Percentiles rank a stretch among this genome's conserved stretches.
Evolutionary conservation across 2,329 filamentous ascomycete genomes (phyloP).

Genomic region (Venturia aucupariae): DNA sequence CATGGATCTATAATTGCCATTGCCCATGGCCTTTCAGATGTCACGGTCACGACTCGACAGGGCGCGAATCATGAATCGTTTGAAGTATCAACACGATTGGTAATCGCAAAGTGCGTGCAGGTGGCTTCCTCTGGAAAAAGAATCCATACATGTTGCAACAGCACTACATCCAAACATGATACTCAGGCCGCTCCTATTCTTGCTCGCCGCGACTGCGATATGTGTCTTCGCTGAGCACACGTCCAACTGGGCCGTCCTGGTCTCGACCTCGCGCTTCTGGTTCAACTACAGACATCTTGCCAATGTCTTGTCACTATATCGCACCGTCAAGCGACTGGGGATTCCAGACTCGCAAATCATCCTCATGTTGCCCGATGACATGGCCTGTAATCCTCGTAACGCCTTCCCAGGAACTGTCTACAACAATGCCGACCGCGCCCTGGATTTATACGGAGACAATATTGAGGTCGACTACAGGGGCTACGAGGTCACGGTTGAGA

Average conservation of each 20-base stretch:
- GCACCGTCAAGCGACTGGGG: conserved; percentile 92
- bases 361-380: conserved; percentile 98
- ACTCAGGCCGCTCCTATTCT: conserved; percentile 5
- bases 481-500: conserved; percentile 98
- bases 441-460: conserved; percentile 96
- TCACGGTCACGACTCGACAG: background rate
- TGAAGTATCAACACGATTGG: background rate
- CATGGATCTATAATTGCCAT: background rate
- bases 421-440: conserved; percentile 90
- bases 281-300: conserved; percentile 99
- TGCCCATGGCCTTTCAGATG: background rate
- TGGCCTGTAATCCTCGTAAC: conserved; percentile 98
- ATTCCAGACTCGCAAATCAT: conserved; percentile 99
- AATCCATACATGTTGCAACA: background rate
- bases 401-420: conserved; percentile 97
- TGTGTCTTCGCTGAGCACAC: conserved; percentile 64
- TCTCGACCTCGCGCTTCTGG: conserved; percentile 97
- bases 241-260: conserved; percentile 98
- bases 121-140: background rate
- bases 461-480: conserved; percentile 98
- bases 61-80: background rate
- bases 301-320: conserved; percentile 94
- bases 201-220: conserved; percentile 2
- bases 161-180: conserved; percentile 5
- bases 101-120: background rate